phyloP scores from a whole-genome alignment of 2,329 filamentous ascomycete species.

The Blumeria graminis region DNA sequence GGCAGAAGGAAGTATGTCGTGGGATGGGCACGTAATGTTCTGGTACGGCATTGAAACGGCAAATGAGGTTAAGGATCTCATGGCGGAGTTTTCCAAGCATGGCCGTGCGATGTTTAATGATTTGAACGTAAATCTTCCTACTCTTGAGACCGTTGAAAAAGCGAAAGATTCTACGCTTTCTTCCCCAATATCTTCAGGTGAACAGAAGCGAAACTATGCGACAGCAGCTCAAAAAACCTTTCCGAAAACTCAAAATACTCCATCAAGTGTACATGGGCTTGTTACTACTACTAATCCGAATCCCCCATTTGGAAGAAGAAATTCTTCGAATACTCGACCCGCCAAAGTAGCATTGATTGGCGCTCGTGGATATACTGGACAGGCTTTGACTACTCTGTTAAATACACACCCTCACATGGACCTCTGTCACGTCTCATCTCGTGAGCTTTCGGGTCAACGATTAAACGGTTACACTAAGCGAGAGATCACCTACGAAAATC shows the following conservation, averaged over 20 bases:
- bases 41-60: constrained; percentile 66
- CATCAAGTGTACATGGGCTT: constrained; percentile 21
- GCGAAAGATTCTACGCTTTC: constrained; percentile 22
- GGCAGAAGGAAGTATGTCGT: constrained; percentile 73
- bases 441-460: constrained; percentile 69
- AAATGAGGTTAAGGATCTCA: constrained; percentile 48
- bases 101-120: constrained; percentile 74
- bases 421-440: constrained; percentile 73
- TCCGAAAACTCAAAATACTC: not conserved
- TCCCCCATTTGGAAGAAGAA: constrained; percentile 71
- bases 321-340: constrained; percentile 56
- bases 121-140: constrained; percentile 62
- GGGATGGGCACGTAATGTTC: constrained; percentile 75
- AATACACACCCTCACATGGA: constrained; percentile 80
- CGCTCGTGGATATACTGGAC: constrained; percentile 81
- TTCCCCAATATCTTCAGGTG: constrained; percentile 8
- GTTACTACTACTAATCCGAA: constrained; percentile 60
- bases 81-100: constrained; percentile 63
- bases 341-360: constrained; percentile 72
- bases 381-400: constrained; percentile 67
- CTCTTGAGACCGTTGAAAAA: constrained; percentile 44
- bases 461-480: constrained; percentile 79
- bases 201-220: constrained; percentile 45
- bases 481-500: constrained; percentile 77
- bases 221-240: constrained; percentile 22